Conservation (phyloP, 2,329 filamentous ascomycete genomes). For the Microcera coccophila region DNA sequence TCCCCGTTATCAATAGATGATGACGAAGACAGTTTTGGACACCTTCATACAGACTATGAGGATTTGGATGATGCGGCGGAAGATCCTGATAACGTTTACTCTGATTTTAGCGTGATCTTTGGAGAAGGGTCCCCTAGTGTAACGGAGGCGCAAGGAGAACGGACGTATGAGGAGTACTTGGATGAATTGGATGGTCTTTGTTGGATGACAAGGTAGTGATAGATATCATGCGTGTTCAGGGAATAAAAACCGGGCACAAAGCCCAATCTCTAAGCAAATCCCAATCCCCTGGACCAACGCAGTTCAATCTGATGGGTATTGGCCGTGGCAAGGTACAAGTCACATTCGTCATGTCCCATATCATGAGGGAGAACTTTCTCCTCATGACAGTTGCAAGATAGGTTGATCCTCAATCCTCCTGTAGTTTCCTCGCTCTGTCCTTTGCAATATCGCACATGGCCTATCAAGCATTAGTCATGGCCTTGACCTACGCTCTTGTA, state of each 20-base stretch:
- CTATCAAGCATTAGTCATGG: conserved; percentile 40
- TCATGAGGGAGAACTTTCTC: not conserved
- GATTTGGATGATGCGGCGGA: conserved; percentile 40
- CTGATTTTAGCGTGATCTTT: conserved; percentile 53
- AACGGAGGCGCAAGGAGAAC: conserved; percentile 32
- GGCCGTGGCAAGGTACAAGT: no score
- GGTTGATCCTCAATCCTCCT: not conserved
- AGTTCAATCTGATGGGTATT: no score
- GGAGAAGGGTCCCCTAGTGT: conserved; percentile 30
- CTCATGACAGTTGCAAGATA: not conserved
- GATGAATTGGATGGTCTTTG: conserved; percentile 55
- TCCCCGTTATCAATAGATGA: conserved; percentile 28
- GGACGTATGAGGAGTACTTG: conserved; percentile 52
- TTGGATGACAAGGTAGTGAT: conserved; percentile 34
- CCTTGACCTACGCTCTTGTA: not conserved
- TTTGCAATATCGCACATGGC: conserved; percentile 91
- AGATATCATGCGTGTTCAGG: no score
- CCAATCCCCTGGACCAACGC: no score
- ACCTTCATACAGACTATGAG: conserved; percentile 45
- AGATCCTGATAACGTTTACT: conserved; percentile 50
- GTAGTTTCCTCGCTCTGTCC: conserved; percentile 57
- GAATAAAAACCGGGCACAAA: no score
- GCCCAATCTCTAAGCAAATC: not conserved
- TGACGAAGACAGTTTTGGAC: conserved; percentile 47
- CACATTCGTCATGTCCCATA: no score